Base-by-base conservation (phyloP, 2,329 filamentous ascomycete species). In the Kalmusia sp. region DNA sequence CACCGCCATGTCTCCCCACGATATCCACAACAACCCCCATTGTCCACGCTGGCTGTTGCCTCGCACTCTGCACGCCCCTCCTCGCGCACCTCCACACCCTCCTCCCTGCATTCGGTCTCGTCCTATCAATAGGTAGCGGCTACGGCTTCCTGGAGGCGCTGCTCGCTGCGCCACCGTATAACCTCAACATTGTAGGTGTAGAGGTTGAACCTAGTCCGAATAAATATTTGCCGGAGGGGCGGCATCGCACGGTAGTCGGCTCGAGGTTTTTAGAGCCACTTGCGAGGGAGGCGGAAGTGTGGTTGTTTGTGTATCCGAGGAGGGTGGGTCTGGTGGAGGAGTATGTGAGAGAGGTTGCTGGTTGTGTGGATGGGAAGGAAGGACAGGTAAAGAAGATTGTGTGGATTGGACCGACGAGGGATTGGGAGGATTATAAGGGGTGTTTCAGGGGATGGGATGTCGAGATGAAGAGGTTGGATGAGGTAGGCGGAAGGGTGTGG, bases 301-400 rank as follows among this genome's bases (percentile, higher is more conserved):
- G 82, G 77, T 67, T 84, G 54, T 84, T 84, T 66, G 78, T 83
- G 22, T 84, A 84, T 59, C 82, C 82, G 1, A 76, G 80, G 12
- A 70, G 79, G n/a, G 73, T 79, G 3, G 73, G 65, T 3, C 64
- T 84, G 9, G 57, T 84, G 11, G 57, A 55, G 2, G 72, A 71
- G 50, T 84, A 84, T 55, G 37, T 84, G 24, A 60, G 74, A 3
- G 47, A 54, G n/a, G n/a, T n/a, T n/a, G n/a, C n/a, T n/a, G n/a
- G n/a, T n/a, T 67, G 67, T 59, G 67, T 68, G 0, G 39, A 58
- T 11, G 64, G 58, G 12, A 55, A 48, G 2, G 41, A 59, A 14
- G 65, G 59, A 11, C 54, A 46, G 1, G 65, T 80, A 11, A 57
- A 71, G 43, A 65, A 51, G 8, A 62, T 80, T 14, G 55, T 80